Percentiles rank a stretch among this genome's conserved stretches.
Conservation (phyloP, 148 eudicot genomes). For the Rhododendron simsii region DNA sequence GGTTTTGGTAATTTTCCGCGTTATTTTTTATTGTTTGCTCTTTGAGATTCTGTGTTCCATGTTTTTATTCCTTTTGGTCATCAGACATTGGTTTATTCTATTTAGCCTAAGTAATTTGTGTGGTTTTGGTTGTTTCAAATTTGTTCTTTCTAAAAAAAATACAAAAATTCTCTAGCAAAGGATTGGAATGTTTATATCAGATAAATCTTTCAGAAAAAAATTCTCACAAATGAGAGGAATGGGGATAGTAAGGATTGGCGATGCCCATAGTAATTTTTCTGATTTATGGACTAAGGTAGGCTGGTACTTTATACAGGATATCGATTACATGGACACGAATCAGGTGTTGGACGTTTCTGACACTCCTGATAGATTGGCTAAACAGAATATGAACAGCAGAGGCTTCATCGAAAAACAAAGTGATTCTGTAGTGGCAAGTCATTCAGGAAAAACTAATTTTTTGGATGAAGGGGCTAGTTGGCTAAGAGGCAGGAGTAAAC, state of each 20-base stretch:
- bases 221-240: background rate
- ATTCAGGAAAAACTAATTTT: slow-evolving; percentile 15
- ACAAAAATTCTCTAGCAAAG: no score
- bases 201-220: background rate
- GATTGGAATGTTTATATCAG: background rate
- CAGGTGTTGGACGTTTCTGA: slow-evolving; percentile 56
- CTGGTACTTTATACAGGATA: slow-evolving; percentile 25
- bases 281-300: background rate
- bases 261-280: background rate
- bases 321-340: slow-evolving; percentile 48
- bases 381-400: slow-evolving; percentile 13
- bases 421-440: slow-evolving; percentile 13
- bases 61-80: background rate
- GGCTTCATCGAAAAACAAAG: slow-evolving; percentile 7
- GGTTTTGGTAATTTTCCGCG: background rate
- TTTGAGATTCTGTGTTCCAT: background rate
- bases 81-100: background rate
- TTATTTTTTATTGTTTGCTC: background rate
- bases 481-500: slow-evolving; percentile 18
- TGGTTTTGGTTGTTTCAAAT: background rate
- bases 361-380: slow-evolving; percentile 57
- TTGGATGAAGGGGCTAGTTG: slow-evolving; percentile 20
- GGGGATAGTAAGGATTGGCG: background rate
- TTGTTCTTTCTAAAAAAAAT: no score
- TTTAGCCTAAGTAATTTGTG: background rate